A percentile compares a stretch with the other conserved stretches of the same genome.
phyloP scores from a whole-genome alignment of 2,329 filamentous ascomycete species.

The Sporothrix pseudoabietina region DNA sequence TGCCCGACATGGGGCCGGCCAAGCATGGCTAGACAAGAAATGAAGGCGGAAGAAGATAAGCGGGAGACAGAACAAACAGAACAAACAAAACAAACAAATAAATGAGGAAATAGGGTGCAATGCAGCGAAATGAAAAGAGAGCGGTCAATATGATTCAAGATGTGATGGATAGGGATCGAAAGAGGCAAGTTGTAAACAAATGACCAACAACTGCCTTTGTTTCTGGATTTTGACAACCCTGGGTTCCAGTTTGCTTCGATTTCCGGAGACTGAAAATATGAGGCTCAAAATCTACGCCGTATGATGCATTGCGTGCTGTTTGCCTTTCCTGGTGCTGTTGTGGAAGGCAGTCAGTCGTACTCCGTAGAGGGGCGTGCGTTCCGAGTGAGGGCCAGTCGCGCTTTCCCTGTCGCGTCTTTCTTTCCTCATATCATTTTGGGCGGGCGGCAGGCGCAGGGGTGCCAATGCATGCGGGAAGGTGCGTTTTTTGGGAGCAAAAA shows the following conservation, averaged over 20 bases:
- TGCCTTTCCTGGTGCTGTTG: not conserved
- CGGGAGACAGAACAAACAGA: not conserved
- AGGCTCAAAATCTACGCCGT: not conserved
- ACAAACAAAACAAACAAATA: not conserved
- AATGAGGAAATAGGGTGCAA: not conserved
- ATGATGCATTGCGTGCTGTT: not conserved
- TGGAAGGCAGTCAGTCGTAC: not conserved
- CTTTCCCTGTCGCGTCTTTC: conserved; percentile 16
- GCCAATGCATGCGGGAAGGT: conserved; percentile 18
- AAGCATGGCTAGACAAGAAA: not conserved
- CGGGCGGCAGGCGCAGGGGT: not conserved
- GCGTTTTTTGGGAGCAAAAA: not conserved
- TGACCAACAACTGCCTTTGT: not conserved
- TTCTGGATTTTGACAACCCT: not conserved
- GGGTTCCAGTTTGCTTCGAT: not conserved
- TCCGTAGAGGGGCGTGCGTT: not conserved
- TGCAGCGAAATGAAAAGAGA: not conserved
- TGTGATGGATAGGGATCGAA: not conserved
- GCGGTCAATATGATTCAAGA: not conserved
- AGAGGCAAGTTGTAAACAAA: not conserved
- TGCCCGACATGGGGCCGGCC: conserved; percentile 28
- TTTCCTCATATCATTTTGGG: not conserved
- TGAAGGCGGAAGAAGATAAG: not conserved
- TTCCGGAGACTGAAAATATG: not conserved
- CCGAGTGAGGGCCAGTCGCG: not conserved